Evolutionary conservation across 768 basidiomycete genomes (phyloP).

Genomic region (Boletus sp.): DNA sequence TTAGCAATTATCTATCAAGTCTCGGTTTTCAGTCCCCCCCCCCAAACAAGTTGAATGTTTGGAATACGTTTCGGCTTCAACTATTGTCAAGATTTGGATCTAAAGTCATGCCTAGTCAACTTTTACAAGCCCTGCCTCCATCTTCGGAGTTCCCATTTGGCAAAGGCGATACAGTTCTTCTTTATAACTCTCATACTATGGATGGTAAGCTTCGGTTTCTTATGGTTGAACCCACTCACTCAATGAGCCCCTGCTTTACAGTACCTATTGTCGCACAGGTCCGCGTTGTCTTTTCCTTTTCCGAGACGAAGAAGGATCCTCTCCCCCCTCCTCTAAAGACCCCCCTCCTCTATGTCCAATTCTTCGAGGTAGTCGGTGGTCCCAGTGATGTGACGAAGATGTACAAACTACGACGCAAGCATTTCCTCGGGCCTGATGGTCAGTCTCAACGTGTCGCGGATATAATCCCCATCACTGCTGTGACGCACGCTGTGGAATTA

Average conservation of each 20-base stretch:
- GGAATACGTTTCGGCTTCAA: neutral
- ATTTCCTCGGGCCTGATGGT: neutral
- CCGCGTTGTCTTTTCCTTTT: neutral
- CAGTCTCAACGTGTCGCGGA: neutral
- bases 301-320: neutral
- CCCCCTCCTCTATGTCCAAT: neutral
- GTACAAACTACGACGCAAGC: neutral
- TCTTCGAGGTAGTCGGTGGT: neutral
- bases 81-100: neutral
- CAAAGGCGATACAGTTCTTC: constrained; percentile 2
- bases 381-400: neutral
- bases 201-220: neutral
- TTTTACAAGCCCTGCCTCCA: constrained; percentile 8
- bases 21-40: neutral
- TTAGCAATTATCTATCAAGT: neutral
- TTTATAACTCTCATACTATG: neutral
- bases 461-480: neutral
- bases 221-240: neutral
- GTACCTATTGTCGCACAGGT: neutral
- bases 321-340: neutral
- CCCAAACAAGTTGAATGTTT: neutral
- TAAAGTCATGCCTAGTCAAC: constrained; percentile 11
- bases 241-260: neutral
- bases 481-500: too few species aligned
- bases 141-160: neutral